Evolutionary conservation across 306 rosid species (phyloP), one percentile per base, ranked within the genome.

Genomic region (Trichosanthes truncata): DNA sequence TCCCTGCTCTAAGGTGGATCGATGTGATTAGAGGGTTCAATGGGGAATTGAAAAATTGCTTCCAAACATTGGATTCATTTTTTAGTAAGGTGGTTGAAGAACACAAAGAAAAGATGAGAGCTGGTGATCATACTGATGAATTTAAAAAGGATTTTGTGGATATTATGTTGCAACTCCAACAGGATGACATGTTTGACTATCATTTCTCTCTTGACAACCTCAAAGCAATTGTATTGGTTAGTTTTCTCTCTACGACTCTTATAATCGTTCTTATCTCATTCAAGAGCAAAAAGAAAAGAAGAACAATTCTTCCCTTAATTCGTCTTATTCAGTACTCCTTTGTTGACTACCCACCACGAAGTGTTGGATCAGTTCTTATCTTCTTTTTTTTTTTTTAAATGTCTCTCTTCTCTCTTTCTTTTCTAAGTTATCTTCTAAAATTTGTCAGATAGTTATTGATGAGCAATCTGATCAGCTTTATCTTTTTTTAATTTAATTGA

Each of bases 1-100:
- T 83, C 13, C 85, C 82, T 35, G 3, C 2, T 26, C 62, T 83
- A 62, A n/a, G 38, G n/a, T 83, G 85, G 85, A 7, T 83, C 4
- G 80, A 83, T 26, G 51, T 26, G 3, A 15, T 83, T 2, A 85
- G 78, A 0, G 89, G 90, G 0, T 43, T 53, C 3, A 55, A 71
- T 20, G 13, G 72, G 0, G 12, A 72, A 0, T 35, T 90, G 29
- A 85, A 81, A 55, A 46, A 77, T 18, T 60, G 78, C 33, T 81
- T 56, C 15, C 0, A 0, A 15, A 80, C 57, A 20, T 15, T 85
- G 1, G 89, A 88, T 76, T 13, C 2, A 8, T 85, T 87, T 53
- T 68, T 80, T 12, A 84, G 79, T 2, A 40, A 69, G 4, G 76
- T 69, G 3, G 26, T 69, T 69, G 76, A n/a, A 41, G 76, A 69